Percentiles rank a stretch among this genome's conserved stretches.
phyloP scores from a whole-genome alignment of 805 yeast genomes.

The Teunomyces tritomae region DNA sequence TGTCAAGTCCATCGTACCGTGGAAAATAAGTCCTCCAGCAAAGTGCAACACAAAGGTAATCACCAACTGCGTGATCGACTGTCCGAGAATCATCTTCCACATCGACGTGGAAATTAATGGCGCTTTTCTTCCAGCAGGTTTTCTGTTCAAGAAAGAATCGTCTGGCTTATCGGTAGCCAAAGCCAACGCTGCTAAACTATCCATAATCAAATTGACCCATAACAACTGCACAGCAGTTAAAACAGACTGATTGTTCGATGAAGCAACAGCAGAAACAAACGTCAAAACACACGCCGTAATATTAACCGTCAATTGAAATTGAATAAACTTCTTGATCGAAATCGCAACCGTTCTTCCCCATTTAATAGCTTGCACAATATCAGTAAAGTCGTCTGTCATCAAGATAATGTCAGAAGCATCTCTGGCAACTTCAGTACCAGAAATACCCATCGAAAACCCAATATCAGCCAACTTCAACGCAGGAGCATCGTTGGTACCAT shows the following conservation, averaged over 20 bases:
- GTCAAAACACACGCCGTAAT: conserved; percentile 94
- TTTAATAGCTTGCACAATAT: conserved; percentile 93
- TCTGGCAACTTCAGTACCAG: conserved; percentile 98
- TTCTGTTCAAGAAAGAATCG: conserved; percentile 68
- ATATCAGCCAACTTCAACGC: conserved; percentile 96
- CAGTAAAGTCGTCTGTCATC: conserved; percentile 92
- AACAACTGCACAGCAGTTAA: conserved; percentile 94
- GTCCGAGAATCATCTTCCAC: conserved; percentile 98
- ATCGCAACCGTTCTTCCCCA: conserved; percentile 98
- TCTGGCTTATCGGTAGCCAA: conserved; percentile 97
- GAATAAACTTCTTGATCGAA: conserved; percentile 92
- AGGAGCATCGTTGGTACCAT: conserved; percentile 98
- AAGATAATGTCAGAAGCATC: conserved; percentile 93
- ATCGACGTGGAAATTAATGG: conserved; percentile 85
- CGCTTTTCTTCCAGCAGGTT: conserved; percentile 78
- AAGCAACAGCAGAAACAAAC: conserved; percentile 89
- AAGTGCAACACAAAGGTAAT: conserved; percentile 82
- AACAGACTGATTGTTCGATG: conserved; percentile 76
- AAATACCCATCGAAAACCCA: conserved; percentile 97
- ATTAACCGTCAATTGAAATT: conserved; percentile 94
- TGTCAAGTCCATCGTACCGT: conserved; percentile 32
- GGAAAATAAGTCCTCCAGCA: conserved; percentile 64
- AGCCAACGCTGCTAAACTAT: conserved; percentile 95
- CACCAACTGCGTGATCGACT: conserved; percentile 71
- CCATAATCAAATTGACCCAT: conserved; percentile 98